Conservation (phyloP, 2,329 filamentous ascomycete genomes). For the Colletotrichum tropicicola region DNA sequence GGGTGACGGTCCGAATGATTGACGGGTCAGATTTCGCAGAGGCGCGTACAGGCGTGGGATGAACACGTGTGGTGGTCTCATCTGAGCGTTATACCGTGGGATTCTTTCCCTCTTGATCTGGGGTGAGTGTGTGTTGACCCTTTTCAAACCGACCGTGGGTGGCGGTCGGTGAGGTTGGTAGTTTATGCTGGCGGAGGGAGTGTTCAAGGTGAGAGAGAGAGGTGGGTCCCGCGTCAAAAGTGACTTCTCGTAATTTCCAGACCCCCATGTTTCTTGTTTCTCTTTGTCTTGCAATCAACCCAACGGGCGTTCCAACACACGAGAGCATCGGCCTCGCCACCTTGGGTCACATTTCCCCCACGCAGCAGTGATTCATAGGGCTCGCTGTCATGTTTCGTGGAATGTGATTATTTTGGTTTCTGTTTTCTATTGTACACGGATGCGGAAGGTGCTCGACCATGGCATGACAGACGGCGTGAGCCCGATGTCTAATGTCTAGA, state of each 20-base stretch:
- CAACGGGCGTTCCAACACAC: too few species aligned
- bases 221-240: constrained; percentile 13
- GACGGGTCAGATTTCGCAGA: constrained; percentile 6
- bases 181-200: neutral
- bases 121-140: neutral
- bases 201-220: neutral
- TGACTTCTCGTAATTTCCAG: constrained; percentile 16
- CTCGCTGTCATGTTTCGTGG: neutral
- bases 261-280: neutral
- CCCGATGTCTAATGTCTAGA: neutral
- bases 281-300: neutral
- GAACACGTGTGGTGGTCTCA: constrained; percentile 4
- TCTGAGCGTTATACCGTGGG: neutral
- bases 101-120: neutral
- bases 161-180: constrained; percentile 2
- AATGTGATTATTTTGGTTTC: neutral
- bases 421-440: neutral
- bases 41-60: constrained; percentile 20
- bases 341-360: neutral
- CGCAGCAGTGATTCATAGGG: neutral
- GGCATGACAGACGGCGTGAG: neutral
- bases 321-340: too few species aligned
- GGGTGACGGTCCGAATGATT: constrained; percentile 18
- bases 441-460: neutral
- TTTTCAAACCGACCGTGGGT: neutral